Base-by-base conservation (phyloP, 2,329 filamentous ascomycete genomes). In the Pseudocercospora vitis region DNA sequence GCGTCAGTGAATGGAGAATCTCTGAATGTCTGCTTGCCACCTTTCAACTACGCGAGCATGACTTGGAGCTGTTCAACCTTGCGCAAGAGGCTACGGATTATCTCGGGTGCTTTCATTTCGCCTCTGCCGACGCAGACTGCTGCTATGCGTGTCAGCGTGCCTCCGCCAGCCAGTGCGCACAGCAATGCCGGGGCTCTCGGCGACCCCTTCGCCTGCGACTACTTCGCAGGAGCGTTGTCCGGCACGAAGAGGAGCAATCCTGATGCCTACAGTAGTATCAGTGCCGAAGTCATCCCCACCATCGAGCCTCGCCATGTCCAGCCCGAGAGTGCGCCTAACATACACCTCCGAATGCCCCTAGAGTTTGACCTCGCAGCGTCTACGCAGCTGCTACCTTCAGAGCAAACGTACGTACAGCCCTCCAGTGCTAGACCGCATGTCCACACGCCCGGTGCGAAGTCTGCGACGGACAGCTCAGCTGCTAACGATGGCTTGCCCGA, bases 61-160 rank as follows among this genome's bases (percentile, higher is more conserved):
- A 76, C 77, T 11, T 92, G 89, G 89, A 85, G 82, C 2, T 85
- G 80, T 57, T 86, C 81, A 21, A 89, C 87, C 0, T 63, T 94
- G 35, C 78, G 86, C 52, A 84, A 80, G 62, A 80, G 86, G 11
- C 81, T 88, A 54, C 82, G 87, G 16, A 80, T 91, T 44, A 77
- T 90, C 40, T 86, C 83, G 63, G 85, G 82, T 21, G 56, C 67
- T 4, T 68, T 66, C 55, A 56, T 53, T 32, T 50, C 60, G 18
- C 48, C 63, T n/a, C 50, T 59, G 29, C 49, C 59, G 4, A 49
- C 59, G 6, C 44, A 55, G 16, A 53, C 51, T 33, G 53, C 58
- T 18, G 55, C 56, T 16, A 55, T 60, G 52, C 56, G 11, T 77
- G 68, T 48, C 46, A 54, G 56, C 56, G 47, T 58, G 44, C 53